Evolutionary conservation across 805 yeast species (phyloP), one percentile per base, ranked within the genome.

Genomic region (Blastobotrys parvus): DNA sequence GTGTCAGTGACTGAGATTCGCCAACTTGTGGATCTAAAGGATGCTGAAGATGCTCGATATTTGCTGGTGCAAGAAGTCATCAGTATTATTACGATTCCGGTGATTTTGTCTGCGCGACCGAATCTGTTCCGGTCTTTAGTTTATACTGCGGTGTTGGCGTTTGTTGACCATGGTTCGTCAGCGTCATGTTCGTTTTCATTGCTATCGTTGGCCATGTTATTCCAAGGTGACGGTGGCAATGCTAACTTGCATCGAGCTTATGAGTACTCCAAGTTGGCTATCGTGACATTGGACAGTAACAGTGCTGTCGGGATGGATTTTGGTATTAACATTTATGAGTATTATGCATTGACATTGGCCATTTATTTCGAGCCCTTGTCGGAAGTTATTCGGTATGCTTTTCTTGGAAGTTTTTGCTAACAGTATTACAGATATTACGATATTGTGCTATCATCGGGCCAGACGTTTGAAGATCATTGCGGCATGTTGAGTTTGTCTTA

Each of bases 261-360:
- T 20, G 77, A 71, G 46, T 64, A 65, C 40, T 55, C 67, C 6
- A 66, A 62, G 37, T 56, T 69, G 16, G 72, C 74, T 1, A 54
- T 71, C 27, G 51, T 52, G 10, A 49, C 72, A 3, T 52, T 70
- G n/a, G 65, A 59, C 17, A 46, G 46, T 21, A 64, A 57, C 21
- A 55, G 61, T 2, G 59, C 61, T 2, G 56, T 66, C 1, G 58
- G 68, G 5, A 51, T 65, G 17, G 63, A 64, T 39, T 57, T 63
- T 38, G 62, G 64, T 30, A 64, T 64, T 43, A 54, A 53, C 19
- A 63, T 71, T 6, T 70, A 71, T 47, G 70, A 69, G 47, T 50
- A 61, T 22, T 74, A 72, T 46, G 60, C 68, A 27, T 50, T 61
- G 18, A 59, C 69, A 3, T 46, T 72, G 47, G 78, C 74, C 2